A percentile compares a stretch with the other conserved stretches of the same genome.
Evolutionary conservation across 331 rosid species (phyloP).

Genomic region (Phaseolus coccineus): DNA sequence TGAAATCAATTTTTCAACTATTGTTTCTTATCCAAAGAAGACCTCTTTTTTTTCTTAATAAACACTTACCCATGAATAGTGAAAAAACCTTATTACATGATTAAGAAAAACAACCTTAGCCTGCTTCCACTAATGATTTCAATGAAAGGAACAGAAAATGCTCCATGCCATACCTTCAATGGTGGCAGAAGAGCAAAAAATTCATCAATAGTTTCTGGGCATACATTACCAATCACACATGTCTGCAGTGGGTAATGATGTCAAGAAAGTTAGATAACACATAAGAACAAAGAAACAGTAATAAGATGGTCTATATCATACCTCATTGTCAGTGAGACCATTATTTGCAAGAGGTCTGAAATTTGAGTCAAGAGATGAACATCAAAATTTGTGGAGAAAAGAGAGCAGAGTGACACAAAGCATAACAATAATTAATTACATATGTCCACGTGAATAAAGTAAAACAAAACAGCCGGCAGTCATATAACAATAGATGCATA

Average conservation of each 20-base stretch:
- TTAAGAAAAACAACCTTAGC: background rate
- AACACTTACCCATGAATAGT: slow-evolving; percentile 1
- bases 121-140: slow-evolving; percentile 7
- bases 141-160: slow-evolving; percentile 23
- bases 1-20: background rate
- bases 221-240: slow-evolving; percentile 79
- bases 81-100: slow-evolving; percentile 18
- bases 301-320: slow-evolving; percentile 42
- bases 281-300: slow-evolving; percentile 38
- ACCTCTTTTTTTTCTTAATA: slow-evolving; percentile 6
- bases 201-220: slow-evolving; percentile 83
- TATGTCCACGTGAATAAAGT: slow-evolving; percentile 16
- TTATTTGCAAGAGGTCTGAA: slow-evolving; percentile 60
- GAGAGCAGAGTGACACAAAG: background rate
- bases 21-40: slow-evolving; percentile 13
- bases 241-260: slow-evolving; percentile 61
- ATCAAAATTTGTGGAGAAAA: slow-evolving; percentile 2
- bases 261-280: slow-evolving; percentile 38
- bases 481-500: background rate
- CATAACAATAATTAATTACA: slow-evolving; percentile 24
- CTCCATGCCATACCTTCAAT: slow-evolving; percentile 64
- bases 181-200: slow-evolving; percentile 84
- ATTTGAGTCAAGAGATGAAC: slow-evolving; percentile 70
- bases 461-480: background rate
- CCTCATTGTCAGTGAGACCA: slow-evolving; percentile 82